Base-by-base conservation (phyloP, 2,329 filamentous ascomycete genomes). In the Aureobasidium namibiae region DNA sequence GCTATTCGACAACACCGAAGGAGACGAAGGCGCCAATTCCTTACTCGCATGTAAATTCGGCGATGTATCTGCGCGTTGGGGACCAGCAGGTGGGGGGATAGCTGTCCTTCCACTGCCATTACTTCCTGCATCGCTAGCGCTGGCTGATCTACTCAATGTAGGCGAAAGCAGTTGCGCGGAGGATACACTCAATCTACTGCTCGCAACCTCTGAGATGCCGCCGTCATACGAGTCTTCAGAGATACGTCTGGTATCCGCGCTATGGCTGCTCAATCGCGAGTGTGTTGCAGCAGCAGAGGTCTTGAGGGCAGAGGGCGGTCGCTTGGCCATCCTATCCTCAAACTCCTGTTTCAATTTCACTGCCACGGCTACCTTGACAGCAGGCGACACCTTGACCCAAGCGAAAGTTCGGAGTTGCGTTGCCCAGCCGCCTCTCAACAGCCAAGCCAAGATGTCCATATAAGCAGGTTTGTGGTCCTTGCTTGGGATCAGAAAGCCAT, bases 331-430 rank as follows among this genome's bases (percentile, higher is more conserved):
- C 8, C 18, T 49, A 13, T 57, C 59, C 23, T 60, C 46, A 36
- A 45, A 42, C 14, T 63, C 60, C n/a, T 52, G 44, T 16, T 45
- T 48, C 8, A 61, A 14, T 18, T 56, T 44, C 2, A 53, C 11
- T 1, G 53, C 60, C 14, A 48, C 58, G 9, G 59, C 59, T 4
- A 49, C 58, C 36, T 63, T 63, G 31, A 69, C 61, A 2, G 58
- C 60, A 5, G 46, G 42, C 8, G 66, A 61, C 3, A 67, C 58
- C 13, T 65, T 65, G 44, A 97, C 84, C 78, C 94, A 95, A 13
- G 88, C 90, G 71, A 95, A 96, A 0, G 90, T 94, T 63, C 91
- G 89, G 6, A 99, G 80, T 71, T 96, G 92, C 0, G 89, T 95
- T 0, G 96, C 92, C 89, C 94, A 96, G 14, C 90, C 91, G 48